phyloP scores from a whole-genome alignment of 495 filamentous ascomycete species.

The Trichoderma erinaceum region DNA sequence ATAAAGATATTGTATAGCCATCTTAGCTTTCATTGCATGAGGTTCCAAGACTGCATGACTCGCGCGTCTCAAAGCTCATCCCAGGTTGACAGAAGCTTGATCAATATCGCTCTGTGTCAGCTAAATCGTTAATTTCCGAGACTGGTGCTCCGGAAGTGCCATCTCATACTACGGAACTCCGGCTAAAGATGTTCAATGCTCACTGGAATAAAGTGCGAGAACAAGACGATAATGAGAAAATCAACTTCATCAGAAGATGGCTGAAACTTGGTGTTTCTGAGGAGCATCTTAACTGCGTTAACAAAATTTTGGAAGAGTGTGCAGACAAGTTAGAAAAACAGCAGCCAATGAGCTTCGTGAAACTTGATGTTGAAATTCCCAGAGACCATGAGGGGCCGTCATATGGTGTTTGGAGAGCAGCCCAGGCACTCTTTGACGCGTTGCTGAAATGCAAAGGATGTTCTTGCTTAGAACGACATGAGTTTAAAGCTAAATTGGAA shows the following conservation, averaged over 20 bases:
- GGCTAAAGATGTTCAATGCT: not conserved
- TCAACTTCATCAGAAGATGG: not conserved
- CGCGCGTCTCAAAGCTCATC: too few relatives aligned
- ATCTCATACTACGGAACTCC: not conserved
- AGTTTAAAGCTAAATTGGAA: not conserved
- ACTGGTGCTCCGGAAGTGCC: not conserved
- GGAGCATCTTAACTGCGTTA: not conserved
- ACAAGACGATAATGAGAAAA: not conserved
- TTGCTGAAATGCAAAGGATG: not conserved
- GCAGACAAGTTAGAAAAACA: not conserved
- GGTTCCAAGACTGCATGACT: too few relatives aligned
- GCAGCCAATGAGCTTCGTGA: not conserved
- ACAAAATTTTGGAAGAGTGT: not conserved
- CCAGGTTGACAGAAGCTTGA: too few relatives aligned
- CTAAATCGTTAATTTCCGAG: too few relatives aligned
- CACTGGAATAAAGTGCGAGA: not conserved
- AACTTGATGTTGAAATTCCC: not conserved
- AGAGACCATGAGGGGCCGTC: not conserved
- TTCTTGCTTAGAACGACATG: not conserved
- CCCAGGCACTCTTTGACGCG: not conserved
- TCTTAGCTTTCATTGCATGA: too few relatives aligned
- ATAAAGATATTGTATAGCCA: too few relatives aligned
- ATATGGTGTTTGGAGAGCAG: not conserved
- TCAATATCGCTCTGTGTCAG: too few relatives aligned
- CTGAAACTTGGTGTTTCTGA: not conserved